Conservation (phyloP, 129 eudicot genomes). For the Helianthus tuberosus region DNA sequence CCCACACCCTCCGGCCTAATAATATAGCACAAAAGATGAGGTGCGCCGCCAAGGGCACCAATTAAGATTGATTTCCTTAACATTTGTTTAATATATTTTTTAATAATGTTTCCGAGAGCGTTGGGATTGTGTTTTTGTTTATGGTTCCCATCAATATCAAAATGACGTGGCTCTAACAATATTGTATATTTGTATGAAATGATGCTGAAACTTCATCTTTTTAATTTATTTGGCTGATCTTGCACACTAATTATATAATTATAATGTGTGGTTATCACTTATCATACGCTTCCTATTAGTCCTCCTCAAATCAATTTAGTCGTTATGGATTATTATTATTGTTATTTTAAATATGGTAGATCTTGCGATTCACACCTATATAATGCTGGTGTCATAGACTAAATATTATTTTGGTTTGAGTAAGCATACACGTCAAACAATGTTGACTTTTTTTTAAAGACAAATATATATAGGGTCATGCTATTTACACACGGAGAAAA, state of each 20-base stretch:
- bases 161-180: constrained; percentile 25
- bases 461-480: too few species aligned
- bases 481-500: too few species aligned
- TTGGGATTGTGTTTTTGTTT: constrained; percentile 30
- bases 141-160: constrained; percentile 27
- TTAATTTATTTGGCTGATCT: constrained; percentile 12
- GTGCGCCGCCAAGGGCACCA: constrained; percentile 33
- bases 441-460: background rate
- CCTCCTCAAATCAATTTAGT: constrained; percentile 1
- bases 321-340: background rate
- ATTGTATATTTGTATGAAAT: constrained; percentile 12
- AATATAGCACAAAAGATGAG: background rate
- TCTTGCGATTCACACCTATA: background rate
- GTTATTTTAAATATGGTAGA: background rate
- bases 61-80: constrained; percentile 23
- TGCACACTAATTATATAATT: background rate
- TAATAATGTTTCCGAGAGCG: constrained; percentile 20
- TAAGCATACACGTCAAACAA: constrained; percentile 22
- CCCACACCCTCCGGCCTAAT: too few species aligned
- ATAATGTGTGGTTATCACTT: constrained; percentile 2
- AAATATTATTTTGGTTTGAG: constrained; percentile 18
- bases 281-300: background rate
- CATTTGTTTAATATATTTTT: constrained; percentile 20
- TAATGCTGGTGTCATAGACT: background rate
- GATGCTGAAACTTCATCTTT: constrained; percentile 17